A percentile compares a stretch with the other conserved stretches of the same genome.
These are phyloP conservation scores for Keithomyces neogunnii DNA, from an alignment of 2,329 filamentous ascomycete species.

Conservation along the genomic window DNA sequence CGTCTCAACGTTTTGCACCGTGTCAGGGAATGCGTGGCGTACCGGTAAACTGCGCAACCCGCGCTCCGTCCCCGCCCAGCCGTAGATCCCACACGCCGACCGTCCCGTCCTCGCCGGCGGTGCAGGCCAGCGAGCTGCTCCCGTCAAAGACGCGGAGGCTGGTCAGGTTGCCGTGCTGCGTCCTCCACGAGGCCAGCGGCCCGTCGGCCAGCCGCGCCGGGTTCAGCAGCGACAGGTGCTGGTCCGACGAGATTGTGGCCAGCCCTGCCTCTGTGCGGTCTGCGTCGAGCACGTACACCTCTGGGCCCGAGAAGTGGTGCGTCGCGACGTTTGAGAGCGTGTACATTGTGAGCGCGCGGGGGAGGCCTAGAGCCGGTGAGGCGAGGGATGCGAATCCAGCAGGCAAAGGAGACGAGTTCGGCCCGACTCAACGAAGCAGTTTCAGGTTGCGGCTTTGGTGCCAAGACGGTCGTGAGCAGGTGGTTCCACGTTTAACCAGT, in stretches of 20 bases:
- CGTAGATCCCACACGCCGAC: slow-evolving; percentile 60
- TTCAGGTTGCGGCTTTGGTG: too few species aligned
- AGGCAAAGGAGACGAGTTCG: too few species aligned
- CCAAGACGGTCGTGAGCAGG: too few species aligned
- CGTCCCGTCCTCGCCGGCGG: slow-evolving; percentile 62
- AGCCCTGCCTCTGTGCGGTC: slow-evolving; percentile 42
- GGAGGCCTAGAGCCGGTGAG: not conserved
- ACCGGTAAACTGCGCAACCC: slow-evolving; percentile 38
- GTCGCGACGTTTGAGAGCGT: slow-evolving; percentile 22
- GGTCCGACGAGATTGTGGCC: slow-evolving; percentile 60
- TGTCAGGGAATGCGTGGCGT: slow-evolving; percentile 12
- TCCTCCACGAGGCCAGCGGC: slow-evolving; percentile 38
- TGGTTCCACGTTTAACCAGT: too few species aligned
- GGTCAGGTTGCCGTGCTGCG: slow-evolving; percentile 54
- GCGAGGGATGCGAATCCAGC: not conserved
- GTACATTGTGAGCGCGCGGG: slow-evolving; percentile 20
- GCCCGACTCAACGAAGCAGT: too few species aligned
- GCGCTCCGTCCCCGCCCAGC: slow-evolving; percentile 27
- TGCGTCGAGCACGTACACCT: slow-evolving; percentile 51
- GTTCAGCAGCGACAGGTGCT: slow-evolving; percentile 59
- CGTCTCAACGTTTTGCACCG: not conserved
- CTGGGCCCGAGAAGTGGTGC: slow-evolving; percentile 17
- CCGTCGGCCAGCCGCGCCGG: slow-evolving; percentile 45
- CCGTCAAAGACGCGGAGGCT: slow-evolving; percentile 49
- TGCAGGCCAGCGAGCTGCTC: slow-evolving; percentile 48